Conservation (phyloP, 2,329 filamentous ascomycete genomes). For the Metarhizium robertsii region DNA sequence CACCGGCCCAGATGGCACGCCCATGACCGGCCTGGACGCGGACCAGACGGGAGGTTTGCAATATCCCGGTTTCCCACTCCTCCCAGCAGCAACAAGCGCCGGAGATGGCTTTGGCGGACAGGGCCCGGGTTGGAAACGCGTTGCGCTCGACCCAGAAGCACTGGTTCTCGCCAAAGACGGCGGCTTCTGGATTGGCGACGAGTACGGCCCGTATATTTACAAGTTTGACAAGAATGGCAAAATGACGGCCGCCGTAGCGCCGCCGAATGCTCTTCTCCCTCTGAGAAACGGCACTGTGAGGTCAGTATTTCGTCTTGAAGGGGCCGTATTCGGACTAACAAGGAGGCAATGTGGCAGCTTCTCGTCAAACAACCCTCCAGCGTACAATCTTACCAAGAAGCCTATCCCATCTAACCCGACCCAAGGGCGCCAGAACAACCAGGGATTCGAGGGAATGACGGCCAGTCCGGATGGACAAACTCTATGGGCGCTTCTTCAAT, state of each 20-base stretch:
- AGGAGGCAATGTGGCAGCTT: slow-evolving; percentile 35
- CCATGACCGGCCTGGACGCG: slow-evolving; percentile 55
- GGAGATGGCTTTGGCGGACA: slow-evolving; percentile 59
- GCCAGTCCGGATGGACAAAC: slow-evolving; percentile 52
- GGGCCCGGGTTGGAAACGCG: slow-evolving; percentile 48
- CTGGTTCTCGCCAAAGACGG: slow-evolving; percentile 50
- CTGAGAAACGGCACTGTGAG: slow-evolving; percentile 44
- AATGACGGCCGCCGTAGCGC: slow-evolving; percentile 54
- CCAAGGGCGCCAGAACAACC: slow-evolving; percentile 60
- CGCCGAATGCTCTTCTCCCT: slow-evolving; percentile 55
- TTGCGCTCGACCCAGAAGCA: slow-evolving; percentile 58
- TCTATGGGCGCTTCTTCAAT: slow-evolving; percentile 58
- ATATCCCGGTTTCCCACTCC: slow-evolving; percentile 48
- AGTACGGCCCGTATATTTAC: slow-evolving; percentile 64
- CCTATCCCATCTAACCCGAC: slow-evolving; percentile 47
- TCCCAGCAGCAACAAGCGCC: slow-evolving; percentile 54
- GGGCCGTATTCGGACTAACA: not conserved
- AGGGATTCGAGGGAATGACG: slow-evolving; percentile 64
- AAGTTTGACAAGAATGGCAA: slow-evolving; percentile 48
- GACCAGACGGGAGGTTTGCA: slow-evolving; percentile 41
- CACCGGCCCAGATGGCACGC: slow-evolving; percentile 50
- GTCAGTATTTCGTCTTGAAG: slow-evolving; percentile 3
- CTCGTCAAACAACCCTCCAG: slow-evolving; percentile 52
- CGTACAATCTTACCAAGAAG: slow-evolving; percentile 40
- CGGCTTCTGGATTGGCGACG: slow-evolving; percentile 60